Conservation (phyloP, 257 asterid species). For the Penstemon davidsonii region DNA sequence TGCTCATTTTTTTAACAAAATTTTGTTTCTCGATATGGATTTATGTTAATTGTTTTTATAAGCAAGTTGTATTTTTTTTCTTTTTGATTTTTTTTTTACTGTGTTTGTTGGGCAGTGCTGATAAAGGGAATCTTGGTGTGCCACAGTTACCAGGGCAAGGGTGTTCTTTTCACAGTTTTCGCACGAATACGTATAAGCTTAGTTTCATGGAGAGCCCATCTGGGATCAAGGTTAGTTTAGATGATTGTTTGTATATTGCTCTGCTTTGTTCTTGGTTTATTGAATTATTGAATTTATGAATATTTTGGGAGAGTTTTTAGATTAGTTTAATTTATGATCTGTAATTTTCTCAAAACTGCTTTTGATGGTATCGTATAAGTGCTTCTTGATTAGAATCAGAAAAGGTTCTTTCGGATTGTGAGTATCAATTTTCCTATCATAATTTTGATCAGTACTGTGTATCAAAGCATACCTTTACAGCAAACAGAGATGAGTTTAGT, state of each 20-base stretch:
- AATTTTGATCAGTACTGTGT: neutral
- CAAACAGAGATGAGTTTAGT: neutral
- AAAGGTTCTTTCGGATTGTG: neutral
- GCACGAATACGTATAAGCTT: slow-evolving; percentile 83
- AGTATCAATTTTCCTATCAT: neutral
- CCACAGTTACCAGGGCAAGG: slow-evolving; percentile 96
- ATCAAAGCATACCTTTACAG: neutral
- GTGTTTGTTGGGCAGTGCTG: slow-evolving; percentile 53
- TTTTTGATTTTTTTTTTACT: neutral
- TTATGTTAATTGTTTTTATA: neutral
- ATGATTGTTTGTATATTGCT: slow-evolving; percentile 8
- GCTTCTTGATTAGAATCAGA: slow-evolving; percentile 1
- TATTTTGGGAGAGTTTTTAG: too few species aligned
- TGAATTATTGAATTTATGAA: neutral
- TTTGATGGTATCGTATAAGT: neutral
- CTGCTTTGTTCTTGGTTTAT: slow-evolving; percentile 7
- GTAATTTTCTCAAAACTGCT: slow-evolving; percentile 15
- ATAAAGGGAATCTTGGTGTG: slow-evolving; percentile 93
- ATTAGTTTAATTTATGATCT: neutral
- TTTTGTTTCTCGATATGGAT: slow-evolving; percentile 3
- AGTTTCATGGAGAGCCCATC: slow-evolving; percentile 97
- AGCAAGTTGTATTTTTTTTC: neutral
- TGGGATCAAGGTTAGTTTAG: slow-evolving; percentile 77
- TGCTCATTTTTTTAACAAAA: neutral
- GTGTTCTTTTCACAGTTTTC: slow-evolving; percentile 91